A percentile compares a stretch with the other conserved stretches of the same genome.
These are phyloP conservation scores for Botryobasidium botryosum DNA, from an alignment of 768 basidiomycete species.

Conservation along the genomic window DNA sequence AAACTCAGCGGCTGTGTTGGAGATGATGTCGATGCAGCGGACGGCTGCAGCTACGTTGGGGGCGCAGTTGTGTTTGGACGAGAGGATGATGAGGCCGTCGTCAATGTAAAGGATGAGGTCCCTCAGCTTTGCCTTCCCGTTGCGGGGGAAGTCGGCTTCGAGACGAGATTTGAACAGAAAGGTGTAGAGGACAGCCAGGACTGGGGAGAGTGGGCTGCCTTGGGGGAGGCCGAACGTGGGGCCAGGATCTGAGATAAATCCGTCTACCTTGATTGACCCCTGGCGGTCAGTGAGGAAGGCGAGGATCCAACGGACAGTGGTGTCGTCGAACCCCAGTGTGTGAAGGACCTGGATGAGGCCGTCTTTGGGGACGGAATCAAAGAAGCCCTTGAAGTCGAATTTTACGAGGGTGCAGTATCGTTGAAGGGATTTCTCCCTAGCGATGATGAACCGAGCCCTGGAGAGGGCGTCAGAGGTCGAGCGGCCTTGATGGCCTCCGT, in stretches of 20 bases:
- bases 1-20: too few species aligned
- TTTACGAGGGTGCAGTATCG: too few species aligned
- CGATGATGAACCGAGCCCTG: background rate
- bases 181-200: background rate
- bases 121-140: too few species aligned
- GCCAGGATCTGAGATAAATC: background rate
- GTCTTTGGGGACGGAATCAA: constrained; percentile 1
- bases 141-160: too few species aligned
- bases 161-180: too few species aligned
- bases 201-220: background rate
- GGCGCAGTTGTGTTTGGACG: too few species aligned
- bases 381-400: constrained; percentile 6
- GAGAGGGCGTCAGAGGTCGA: constrained; percentile 2
- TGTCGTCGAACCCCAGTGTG: background rate
- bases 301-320: background rate
- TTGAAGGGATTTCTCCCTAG: background rate
- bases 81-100: too few species aligned
- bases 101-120: too few species aligned
- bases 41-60: too few species aligned
- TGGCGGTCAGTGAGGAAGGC: constrained; percentile 3
- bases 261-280: background rate
- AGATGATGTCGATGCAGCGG: too few species aligned
- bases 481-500: background rate
- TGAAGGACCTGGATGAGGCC: background rate
- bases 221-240: background rate